These are phyloP conservation scores for Malbranchea cinnamomea DNA, from an alignment of 2,329 filamentous ascomycete species.

Conservation along the genomic window DNA sequence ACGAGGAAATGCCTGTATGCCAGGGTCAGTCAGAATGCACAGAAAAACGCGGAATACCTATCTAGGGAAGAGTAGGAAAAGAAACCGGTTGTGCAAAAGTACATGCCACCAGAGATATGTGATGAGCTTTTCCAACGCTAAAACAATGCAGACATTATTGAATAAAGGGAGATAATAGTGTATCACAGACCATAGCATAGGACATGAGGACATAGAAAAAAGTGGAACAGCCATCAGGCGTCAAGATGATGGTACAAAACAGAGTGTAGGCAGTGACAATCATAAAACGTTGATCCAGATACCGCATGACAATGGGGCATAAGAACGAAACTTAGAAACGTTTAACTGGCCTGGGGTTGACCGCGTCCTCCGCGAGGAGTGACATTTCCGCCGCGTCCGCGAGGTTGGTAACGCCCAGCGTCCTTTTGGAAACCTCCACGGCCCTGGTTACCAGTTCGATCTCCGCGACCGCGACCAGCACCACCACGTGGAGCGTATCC, in stretches of 20 bases:
- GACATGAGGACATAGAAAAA: constrained; percentile 5
- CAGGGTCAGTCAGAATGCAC: no score
- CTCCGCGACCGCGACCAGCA: constrained; percentile 52
- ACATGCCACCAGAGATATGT: no score
- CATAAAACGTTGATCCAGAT: background rate
- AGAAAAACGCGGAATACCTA: no score
- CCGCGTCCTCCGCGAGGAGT: constrained; percentile 32
- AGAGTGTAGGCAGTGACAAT: background rate
- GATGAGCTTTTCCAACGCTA: no score
- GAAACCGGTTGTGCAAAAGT: no score
- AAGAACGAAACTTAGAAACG: no score
- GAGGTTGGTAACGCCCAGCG: constrained; percentile 49
- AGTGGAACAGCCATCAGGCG: constrained; percentile 5
- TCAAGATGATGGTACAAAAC: constrained; percentile 1
- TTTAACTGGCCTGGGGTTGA: constrained; percentile 31
- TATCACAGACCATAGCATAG: no score
- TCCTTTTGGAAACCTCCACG: constrained; percentile 57
- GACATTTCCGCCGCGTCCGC: constrained; percentile 48
- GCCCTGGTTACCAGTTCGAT: constrained; percentile 47
- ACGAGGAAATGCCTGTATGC: no score
- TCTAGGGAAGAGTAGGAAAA: no score
- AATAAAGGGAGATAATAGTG: no score
- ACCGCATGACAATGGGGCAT: no score
- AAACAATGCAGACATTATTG: no score
- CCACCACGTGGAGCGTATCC: constrained; percentile 45